Evolutionary conservation across 805 yeast genomes (phyloP).

Genomic region (Wickerhamiella lipophila): DNA sequence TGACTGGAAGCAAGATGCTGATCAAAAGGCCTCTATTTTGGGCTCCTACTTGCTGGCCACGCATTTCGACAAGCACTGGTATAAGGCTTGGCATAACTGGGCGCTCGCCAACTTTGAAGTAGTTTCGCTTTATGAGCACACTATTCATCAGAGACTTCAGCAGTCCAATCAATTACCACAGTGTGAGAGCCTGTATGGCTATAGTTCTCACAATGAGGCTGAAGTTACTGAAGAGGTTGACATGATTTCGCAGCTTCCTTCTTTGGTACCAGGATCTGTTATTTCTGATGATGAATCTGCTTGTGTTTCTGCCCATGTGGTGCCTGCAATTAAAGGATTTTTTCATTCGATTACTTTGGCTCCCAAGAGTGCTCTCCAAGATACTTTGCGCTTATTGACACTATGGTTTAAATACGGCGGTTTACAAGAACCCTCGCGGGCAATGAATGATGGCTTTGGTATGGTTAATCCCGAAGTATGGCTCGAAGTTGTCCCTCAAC

Average conservation of each 20-base stretch:
- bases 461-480: constrained; percentile 85
- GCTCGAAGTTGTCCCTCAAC: constrained; percentile 91
- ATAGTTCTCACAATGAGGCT: background rate
- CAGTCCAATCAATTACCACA: constrained; percentile 6
- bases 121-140: constrained; percentile 43
- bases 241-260: constrained; percentile 8
- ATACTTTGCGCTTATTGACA: constrained; percentile 76
- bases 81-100: constrained; percentile 99
- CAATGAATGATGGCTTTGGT: constrained; percentile 80
- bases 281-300: constrained; percentile 21
- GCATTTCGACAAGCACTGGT: constrained; percentile 86
- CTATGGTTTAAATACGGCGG: constrained; percentile 97
- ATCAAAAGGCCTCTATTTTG: constrained; percentile 64
- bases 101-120: constrained; percentile 96
- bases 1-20: constrained; percentile 61
- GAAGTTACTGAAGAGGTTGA: constrained; percentile 1
- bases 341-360: constrained; percentile 89
- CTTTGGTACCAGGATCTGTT: constrained; percentile 21
- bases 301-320: constrained; percentile 71
- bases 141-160: constrained; percentile 1
- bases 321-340: constrained; percentile 92
- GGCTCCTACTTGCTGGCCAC: constrained; percentile 91
- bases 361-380: constrained; percentile 77
- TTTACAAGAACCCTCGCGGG: constrained; percentile 75
- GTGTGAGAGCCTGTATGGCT: constrained; percentile 11